Evolutionary conservation across 2,329 filamentous ascomycete genomes (phyloP).

Genomic region (Karstenula rhodostoma): DNA sequence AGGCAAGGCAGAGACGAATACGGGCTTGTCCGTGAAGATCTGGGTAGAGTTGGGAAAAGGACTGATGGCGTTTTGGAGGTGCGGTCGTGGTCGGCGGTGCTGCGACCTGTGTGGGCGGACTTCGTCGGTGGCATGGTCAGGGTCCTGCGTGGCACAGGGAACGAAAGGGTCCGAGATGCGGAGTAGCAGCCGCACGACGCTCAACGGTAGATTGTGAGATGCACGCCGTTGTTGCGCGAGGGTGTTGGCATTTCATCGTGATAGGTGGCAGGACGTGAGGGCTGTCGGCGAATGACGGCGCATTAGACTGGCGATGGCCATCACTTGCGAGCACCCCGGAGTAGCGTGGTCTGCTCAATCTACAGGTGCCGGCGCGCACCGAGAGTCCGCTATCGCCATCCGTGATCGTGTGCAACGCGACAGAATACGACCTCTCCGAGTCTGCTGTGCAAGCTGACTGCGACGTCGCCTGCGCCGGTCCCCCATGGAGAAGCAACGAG

Average conservation of each 20-base stretch:
- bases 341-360: not conserved
- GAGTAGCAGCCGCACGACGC: not conserved
- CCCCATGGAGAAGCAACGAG: constrained; percentile 1
- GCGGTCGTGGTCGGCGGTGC: not conserved
- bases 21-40: constrained; percentile 6
- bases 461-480: constrained; percentile 7
- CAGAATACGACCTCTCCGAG: not conserved
- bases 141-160: constrained; percentile 2
- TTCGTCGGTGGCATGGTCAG: not conserved
- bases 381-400: not conserved
- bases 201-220: not conserved
- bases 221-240: not conserved
- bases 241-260: not conserved
- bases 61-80: not conserved
- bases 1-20: not conserved
- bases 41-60: not conserved
- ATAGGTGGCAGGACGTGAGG: not conserved
- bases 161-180: constrained; percentile 3
- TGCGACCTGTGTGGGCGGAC: constrained; percentile 3
- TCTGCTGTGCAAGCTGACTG: constrained; percentile 5
- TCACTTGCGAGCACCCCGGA: not conserved
- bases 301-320: not conserved
- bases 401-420: constrained; percentile 7
- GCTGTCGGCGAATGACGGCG: constrained; percentile 7
- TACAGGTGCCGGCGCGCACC: not conserved